Percentiles rank a stretch among this genome's conserved stretches.
These are phyloP conservation scores for Leptographium galeiforme DNA, from an alignment of 2,329 filamentous ascomycete genomes.

Conservation along the genomic window DNA sequence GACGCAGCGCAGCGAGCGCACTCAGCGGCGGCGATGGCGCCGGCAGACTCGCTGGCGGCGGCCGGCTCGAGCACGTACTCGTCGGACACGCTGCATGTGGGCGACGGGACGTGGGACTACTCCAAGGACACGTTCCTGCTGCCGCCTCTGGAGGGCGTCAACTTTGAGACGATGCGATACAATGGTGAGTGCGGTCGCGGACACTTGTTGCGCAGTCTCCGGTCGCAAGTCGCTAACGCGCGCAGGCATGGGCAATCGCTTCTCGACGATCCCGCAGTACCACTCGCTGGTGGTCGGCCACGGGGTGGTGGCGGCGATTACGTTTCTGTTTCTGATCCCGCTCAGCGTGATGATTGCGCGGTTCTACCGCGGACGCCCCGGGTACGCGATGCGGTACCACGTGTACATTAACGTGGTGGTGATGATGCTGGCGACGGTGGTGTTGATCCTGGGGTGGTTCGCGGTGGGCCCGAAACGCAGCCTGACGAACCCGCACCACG, in stretches of 20 bases:
- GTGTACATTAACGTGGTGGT: constrained; percentile 62
- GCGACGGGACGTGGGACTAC: constrained; percentile 75
- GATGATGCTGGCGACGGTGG: constrained; percentile 52
- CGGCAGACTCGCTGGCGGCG: constrained; percentile 47
- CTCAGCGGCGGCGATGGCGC: constrained; percentile 34
- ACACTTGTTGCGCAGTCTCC: neutral
- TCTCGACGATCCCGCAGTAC: constrained; percentile 55
- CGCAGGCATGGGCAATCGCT: constrained; percentile 70
- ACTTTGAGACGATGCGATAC: constrained; percentile 72
- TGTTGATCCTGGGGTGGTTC: constrained; percentile 64
- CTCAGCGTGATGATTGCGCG: constrained; percentile 59
- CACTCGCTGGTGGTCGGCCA: constrained; percentile 58
- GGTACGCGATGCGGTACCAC: constrained; percentile 53
- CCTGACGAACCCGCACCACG: constrained; percentile 72
- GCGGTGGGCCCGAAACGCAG: constrained; percentile 61
- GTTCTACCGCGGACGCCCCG: constrained; percentile 52
- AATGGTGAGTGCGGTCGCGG: constrained; percentile 47
- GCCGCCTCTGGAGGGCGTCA: constrained; percentile 62
- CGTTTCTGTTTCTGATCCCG: constrained; percentile 63
- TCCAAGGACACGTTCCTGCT: constrained; percentile 64
- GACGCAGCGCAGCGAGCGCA: neutral
- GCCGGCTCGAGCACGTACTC: constrained; percentile 61
- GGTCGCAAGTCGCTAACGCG: neutral
- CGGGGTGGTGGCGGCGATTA: constrained; percentile 56
- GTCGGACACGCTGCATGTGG: constrained; percentile 62